Conservation (phyloP, 192 early-diverging fungal species). For the Diversispora epigaea region DNA sequence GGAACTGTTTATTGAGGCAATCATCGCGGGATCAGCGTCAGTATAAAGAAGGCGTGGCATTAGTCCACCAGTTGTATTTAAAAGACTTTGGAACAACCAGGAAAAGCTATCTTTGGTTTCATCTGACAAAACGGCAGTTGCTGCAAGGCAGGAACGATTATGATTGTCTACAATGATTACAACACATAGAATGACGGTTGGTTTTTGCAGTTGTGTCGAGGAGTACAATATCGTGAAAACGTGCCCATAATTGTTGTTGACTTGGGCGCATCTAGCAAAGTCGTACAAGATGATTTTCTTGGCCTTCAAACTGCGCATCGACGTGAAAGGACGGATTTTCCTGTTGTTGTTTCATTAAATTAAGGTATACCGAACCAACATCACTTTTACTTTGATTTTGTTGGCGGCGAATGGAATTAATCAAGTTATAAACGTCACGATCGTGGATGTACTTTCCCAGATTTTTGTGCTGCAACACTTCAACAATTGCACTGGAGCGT, state of each 20-base stretch:
- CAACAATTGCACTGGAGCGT: too few relatives aligned
- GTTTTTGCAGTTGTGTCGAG: neutral
- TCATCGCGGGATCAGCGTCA: too few relatives aligned
- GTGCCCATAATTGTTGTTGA: neutral
- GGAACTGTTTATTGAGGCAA: too few relatives aligned
- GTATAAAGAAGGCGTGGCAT: too few relatives aligned
- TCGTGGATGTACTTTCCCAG: too few relatives aligned
- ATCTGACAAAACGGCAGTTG: neutral
- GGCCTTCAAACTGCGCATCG: neutral
- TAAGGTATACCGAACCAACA: neutral
- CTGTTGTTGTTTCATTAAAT: neutral
- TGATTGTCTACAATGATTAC: neutral
- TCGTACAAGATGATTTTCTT: neutral
- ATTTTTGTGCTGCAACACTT: too few relatives aligned
- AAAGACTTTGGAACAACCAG: neutral
- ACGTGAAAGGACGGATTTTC: neutral
- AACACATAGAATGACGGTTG: neutral
- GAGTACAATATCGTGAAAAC: neutral
- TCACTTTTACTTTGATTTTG: neutral
- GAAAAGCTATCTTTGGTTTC: neutral
- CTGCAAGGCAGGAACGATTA: neutral
- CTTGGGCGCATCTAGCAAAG: neutral
- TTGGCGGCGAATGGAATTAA: too few relatives aligned
- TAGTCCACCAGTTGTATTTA: neutral
- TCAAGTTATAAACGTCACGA: too few relatives aligned